A percentile compares a stretch with the other conserved stretches of the same genome.
Conservation (phyloP, 2,329 filamentous ascomycete genomes). For the Xylaria sp. region DNA sequence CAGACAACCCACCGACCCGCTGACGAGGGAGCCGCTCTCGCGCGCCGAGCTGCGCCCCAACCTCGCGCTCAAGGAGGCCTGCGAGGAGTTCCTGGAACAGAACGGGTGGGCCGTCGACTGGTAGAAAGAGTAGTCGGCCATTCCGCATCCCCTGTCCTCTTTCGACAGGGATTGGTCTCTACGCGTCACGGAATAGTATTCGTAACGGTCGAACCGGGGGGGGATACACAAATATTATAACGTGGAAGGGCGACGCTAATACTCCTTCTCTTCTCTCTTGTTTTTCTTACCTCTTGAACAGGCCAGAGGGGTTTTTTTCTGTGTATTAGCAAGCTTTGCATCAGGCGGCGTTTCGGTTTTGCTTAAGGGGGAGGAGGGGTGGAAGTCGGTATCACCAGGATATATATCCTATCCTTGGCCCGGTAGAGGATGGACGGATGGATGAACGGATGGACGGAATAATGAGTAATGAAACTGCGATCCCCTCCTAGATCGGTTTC, state of each 20-base stretch:
- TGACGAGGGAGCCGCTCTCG: conserved; percentile 76
- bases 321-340: conserved; percentile 18
- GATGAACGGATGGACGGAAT: not conserved
- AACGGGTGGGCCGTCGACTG: conserved; percentile 96
- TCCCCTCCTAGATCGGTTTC: not conserved
- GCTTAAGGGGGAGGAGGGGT: not conserved
- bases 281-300: not conserved
- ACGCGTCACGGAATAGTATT: not conserved
- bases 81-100: conserved; percentile 79
- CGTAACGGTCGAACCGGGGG: not conserved
- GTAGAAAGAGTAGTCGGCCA: conserved; percentile 44
- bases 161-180: not conserved
- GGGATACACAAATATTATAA: not conserved
- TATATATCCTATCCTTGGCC: conserved; percentile 2
- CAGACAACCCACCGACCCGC: conserved; percentile 73
- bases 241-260: not conserved
- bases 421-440: not conserved
- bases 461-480: not conserved
- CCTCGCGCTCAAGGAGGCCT: conserved; percentile 77
- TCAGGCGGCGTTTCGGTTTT: conserved; percentile 19
- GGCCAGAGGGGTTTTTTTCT: not conserved
- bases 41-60: conserved; percentile 78
- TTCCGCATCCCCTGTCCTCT: not conserved
- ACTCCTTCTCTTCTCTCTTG: not conserved
- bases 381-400: conserved; percentile 8